phyloP scores from a whole-genome alignment of 1,139 yeast species.

The Geotrichum australiense region DNA sequence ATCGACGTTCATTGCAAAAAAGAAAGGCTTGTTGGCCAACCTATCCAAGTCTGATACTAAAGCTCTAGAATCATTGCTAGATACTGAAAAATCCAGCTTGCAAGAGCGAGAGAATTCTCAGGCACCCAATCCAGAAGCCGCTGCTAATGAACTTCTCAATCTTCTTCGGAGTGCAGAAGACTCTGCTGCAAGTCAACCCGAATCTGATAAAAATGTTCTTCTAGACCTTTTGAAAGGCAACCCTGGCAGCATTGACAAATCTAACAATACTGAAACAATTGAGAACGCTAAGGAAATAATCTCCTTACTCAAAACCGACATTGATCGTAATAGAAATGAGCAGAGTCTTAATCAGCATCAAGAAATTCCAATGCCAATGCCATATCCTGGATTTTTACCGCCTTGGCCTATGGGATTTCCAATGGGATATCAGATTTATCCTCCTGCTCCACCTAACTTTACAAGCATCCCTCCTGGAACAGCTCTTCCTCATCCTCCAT shows the following conservation, averaged over 20 bases:
- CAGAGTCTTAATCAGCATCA: slow-evolving; percentile 4
- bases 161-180: slow-evolving; percentile 19
- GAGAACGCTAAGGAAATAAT: slow-evolving; percentile 32
- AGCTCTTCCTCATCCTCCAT: slow-evolving; percentile 1
- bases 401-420: slow-evolving; percentile 1
- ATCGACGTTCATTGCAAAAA: slow-evolving; percentile 28
- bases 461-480: slow-evolving; percentile 5
- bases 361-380: background rate
- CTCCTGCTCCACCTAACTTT: slow-evolving; percentile 4
- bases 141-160: slow-evolving; percentile 24
- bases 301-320: slow-evolving; percentile 27
- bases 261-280: slow-evolving; percentile 24
- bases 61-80: slow-evolving; percentile 33
- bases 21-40: slow-evolving; percentile 29
- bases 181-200: background rate
- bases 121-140: slow-evolving; percentile 20
- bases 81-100: slow-evolving; percentile 21
- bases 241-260: slow-evolving; percentile 18
- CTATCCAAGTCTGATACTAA: slow-evolving; percentile 30
- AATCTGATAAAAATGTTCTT: slow-evolving; percentile 26
- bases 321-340: slow-evolving; percentile 20
- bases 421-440: slow-evolving; percentile 8
- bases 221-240: slow-evolving; percentile 24
- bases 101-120: background rate
- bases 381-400: background rate